Evolutionary conservation across 2,329 filamentous ascomycete genomes (phyloP), one percentile per base, ranked within the genome.

Genomic region (Phialocephala sp.): DNA sequence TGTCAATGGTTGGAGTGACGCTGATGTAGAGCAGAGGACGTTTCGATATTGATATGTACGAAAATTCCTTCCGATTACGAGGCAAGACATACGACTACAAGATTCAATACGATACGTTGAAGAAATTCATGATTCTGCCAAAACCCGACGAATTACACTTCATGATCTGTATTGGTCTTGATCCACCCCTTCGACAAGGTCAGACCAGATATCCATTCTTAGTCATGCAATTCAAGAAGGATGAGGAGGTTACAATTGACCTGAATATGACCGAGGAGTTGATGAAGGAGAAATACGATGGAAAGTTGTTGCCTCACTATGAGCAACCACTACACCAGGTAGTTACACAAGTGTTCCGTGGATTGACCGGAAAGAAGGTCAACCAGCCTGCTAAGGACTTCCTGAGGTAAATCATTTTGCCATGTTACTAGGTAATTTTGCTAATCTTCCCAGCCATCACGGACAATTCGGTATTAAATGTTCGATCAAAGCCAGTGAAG

Each of bases 11-110:
- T 56, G 11, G 18, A 57, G 24, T 12, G 22, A 24, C 65, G 54
- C 75, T 79, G 69, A 79, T 66, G 20, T 56, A 59, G 59, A 68
- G 67, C 80, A 94, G 95, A 91, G 96, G 95, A 78, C 94, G 95
- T 72, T 99, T 99, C 85, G 95, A 98, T 79, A 97, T 99, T 81
- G 95, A 99, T 79, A 97, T 99, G 91, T 99, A 99, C 85, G 95
- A 98, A 79, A 90, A 89, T 18, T 98, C 95, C 1, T 98, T 99
- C 86, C 91, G 95, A 69, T 86, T 99, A 68, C 94, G 95, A 71
- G 95, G 95, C 75, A 99, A 99, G 82, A 99, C 95, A 27, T 99
- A 99, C 83, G 96, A 99, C 82, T 99, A 99, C 88, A 99, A 99
- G 86, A 98, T 99, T 71, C 93, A 97, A 78, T 99, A 97, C 80